Percentiles rank a stretch among this genome's conserved stretches.
Evolutionary conservation across 768 basidiomycete genomes (phyloP).

Genomic region (Agrocybe praecox): DNA sequence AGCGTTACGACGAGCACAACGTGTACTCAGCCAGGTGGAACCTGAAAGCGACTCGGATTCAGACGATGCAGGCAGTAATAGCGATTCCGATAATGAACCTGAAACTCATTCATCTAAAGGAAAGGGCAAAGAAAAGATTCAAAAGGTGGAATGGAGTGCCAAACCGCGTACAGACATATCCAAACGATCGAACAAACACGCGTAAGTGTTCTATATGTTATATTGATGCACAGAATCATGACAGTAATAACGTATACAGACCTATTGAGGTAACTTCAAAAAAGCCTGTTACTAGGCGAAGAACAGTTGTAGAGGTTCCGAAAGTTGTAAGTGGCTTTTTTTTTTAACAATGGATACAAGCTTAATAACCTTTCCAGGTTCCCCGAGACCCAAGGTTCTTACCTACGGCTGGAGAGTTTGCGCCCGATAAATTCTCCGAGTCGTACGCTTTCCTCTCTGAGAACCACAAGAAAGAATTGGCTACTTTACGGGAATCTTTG

Average conservation of each 20-base stretch:
- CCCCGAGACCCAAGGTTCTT: slow-evolving; percentile 88
- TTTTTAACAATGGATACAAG: background rate
- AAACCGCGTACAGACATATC: slow-evolving; percentile 46
- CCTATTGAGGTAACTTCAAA: slow-evolving; percentile 86
- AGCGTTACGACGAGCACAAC: slow-evolving; percentile 65
- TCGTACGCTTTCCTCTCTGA: slow-evolving; percentile 78
- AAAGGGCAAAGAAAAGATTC: slow-evolving; percentile 34
- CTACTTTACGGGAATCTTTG: slow-evolving; percentile 63
- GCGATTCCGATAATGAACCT: slow-evolving; percentile 10
- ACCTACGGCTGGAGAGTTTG: slow-evolving; percentile 68
- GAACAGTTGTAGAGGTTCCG: slow-evolving; percentile 69
- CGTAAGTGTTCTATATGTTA: slow-evolving; percentile 54
- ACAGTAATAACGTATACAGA: slow-evolving; percentile 37
- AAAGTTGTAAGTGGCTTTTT: slow-evolving; percentile 54
- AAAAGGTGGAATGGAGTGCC: slow-evolving; percentile 43
- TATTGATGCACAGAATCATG: background rate
- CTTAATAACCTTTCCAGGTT: slow-evolving; percentile 46
- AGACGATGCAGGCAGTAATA: background rate
- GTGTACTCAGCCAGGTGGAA: slow-evolving; percentile 45
- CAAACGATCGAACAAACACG: slow-evolving; percentile 80
- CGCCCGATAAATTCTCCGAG: slow-evolving; percentile 61
- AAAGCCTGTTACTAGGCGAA: slow-evolving; percentile 73
- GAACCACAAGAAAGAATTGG: slow-evolving; percentile 65
- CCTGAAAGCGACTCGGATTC: slow-evolving; percentile 36
- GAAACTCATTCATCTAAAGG: slow-evolving; percentile 19